These are phyloP conservation scores for Garcia nutans DNA, from an alignment of 345 rosid genomes.

Conservation along the genomic window DNA sequence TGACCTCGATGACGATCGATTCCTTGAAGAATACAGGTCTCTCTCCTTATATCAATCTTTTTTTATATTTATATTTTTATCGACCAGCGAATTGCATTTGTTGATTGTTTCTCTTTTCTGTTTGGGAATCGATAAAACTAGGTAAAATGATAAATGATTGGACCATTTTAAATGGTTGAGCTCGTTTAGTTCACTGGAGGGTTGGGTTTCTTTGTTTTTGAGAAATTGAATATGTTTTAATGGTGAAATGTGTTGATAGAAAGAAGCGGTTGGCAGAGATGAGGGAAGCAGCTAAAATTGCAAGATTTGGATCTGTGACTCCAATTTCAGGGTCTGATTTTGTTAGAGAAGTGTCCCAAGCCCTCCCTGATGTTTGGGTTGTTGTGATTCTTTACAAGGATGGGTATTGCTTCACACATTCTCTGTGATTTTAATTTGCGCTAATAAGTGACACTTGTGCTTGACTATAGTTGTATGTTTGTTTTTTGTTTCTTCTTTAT, in stretches of 20 bases:
- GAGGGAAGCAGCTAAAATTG: slow-evolving; percentile 61
- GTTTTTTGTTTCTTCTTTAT: not conserved
- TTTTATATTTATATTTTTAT: not conserved
- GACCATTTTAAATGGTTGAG: not conserved
- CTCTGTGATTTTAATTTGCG: not conserved
- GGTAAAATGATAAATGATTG: not conserved
- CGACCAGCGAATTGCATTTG: not conserved
- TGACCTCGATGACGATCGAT: slow-evolving; percentile 84
- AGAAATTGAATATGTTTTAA: not conserved
- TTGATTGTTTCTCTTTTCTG: not conserved
- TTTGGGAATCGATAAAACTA: not conserved
- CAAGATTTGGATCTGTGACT: slow-evolving; percentile 70
- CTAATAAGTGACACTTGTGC: not conserved
- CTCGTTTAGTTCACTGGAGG: not conserved
- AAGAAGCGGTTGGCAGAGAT: slow-evolving; percentile 89
- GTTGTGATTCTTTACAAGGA: slow-evolving; percentile 91
- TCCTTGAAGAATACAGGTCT: slow-evolving; percentile 88
- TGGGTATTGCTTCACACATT: slow-evolving; percentile 47
- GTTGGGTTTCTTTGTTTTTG: not conserved
- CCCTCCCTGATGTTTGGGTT: slow-evolving; percentile 92
- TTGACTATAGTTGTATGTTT: not conserved
- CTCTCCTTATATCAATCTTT: not conserved
- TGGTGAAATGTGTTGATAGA: slow-evolving; percentile 42
- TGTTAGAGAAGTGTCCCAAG: slow-evolving; percentile 86
- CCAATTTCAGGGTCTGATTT: slow-evolving; percentile 94